Percentiles rank a stretch among this genome's conserved stretches.
These are phyloP conservation scores for Ormosia semicastrata DNA, from an alignment of 306 rosid genomes.

Conservation along the genomic window DNA sequence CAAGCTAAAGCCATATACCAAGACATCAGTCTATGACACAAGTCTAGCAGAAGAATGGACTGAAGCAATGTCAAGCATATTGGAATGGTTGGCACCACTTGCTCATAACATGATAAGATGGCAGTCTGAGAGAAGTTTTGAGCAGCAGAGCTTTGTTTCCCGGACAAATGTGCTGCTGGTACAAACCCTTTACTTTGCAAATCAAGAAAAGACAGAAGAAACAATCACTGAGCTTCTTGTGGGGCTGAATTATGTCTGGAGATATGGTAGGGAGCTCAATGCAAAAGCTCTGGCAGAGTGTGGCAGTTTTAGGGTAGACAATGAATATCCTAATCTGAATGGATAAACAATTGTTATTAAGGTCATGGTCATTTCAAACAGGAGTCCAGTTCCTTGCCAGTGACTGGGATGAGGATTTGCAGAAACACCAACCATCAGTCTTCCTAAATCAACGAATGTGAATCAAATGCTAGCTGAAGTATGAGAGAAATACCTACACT, in stretches of 20 bases:
- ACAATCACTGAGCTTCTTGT: constrained; percentile 86
- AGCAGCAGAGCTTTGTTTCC: constrained; percentile 83
- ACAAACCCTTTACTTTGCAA: constrained; percentile 94
- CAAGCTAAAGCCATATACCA: constrained; percentile 69
- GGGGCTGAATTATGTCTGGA: constrained; percentile 95
- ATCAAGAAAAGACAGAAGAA: constrained; percentile 79
- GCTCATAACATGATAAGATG: constrained; percentile 97
- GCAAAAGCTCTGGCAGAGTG: constrained; percentile 80
- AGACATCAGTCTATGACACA: constrained; percentile 63
- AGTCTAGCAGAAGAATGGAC: constrained; percentile 90
- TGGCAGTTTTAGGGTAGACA: constrained; percentile 67
- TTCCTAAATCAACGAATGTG: constrained; percentile 23
- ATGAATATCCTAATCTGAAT: constrained; percentile 64
- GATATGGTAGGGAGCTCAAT: constrained; percentile 69
- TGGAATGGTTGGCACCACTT: constrained; percentile 96
- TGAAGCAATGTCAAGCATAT: constrained; percentile 72
- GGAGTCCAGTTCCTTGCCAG: constrained; percentile 27
- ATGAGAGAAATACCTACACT: constrained; percentile 21
- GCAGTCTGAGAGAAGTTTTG: constrained; percentile 96
- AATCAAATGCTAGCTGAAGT: constrained; percentile 36
- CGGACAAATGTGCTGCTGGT: constrained; percentile 82
- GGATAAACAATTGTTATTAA: constrained; percentile 30
- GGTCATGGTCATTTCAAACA: constrained; percentile 33
- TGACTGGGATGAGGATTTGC: constrained; percentile 21
- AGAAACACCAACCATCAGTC: constrained; percentile 12